A percentile compares a stretch with the other conserved stretches of the same genome.
These are phyloP conservation scores for Fusarium agapanthi DNA, from an alignment of 2,329 filamentous ascomycete genomes.

Conservation along the genomic window DNA sequence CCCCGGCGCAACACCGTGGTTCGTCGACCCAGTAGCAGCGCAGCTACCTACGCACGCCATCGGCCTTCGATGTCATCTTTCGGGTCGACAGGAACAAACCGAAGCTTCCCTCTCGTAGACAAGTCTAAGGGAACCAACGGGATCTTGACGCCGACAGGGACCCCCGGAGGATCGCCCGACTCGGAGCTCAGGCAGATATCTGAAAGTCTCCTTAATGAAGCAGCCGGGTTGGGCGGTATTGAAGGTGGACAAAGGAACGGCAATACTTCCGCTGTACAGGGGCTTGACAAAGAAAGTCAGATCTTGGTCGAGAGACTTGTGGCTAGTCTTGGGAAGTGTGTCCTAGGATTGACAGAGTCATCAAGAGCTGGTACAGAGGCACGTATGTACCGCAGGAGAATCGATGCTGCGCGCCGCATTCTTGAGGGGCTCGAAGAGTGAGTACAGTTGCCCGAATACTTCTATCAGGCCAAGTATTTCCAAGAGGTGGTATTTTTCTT, in stretches of 20 bases:
- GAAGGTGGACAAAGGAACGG: conserved; percentile 39
- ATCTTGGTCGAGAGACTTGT: conserved; percentile 68
- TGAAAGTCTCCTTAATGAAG: conserved; percentile 59
- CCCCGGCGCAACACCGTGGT: conserved; percentile 48
- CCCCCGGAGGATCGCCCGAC: conserved; percentile 60
- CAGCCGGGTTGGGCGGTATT: conserved; percentile 52
- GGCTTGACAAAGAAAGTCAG: conserved; percentile 65
- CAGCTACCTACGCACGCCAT: conserved; percentile 21
- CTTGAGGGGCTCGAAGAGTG: conserved; percentile 72
- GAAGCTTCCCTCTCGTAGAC: conserved; percentile 70
- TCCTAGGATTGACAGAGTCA: conserved; percentile 65
- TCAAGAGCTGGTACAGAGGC: conserved; percentile 65
- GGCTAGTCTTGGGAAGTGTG: conserved; percentile 67
- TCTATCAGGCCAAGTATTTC: background rate
- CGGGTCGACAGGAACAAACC: conserved; percentile 65
- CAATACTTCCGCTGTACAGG: conserved; percentile 54
- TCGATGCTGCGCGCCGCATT: conserved; percentile 78
- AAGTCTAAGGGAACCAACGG: conserved; percentile 58
- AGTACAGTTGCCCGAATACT: background rate
- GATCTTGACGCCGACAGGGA: conserved; percentile 49
- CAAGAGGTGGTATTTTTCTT: conserved; percentile 21
- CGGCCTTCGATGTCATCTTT: conserved; percentile 65
- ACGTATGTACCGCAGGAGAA: conserved; percentile 71
- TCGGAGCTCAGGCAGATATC: conserved; percentile 58
- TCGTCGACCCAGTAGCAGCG: conserved; percentile 50